Base-by-base conservation (phyloP, 805 yeast genomes). In the Wickerhamiella qilinensis region DNA sequence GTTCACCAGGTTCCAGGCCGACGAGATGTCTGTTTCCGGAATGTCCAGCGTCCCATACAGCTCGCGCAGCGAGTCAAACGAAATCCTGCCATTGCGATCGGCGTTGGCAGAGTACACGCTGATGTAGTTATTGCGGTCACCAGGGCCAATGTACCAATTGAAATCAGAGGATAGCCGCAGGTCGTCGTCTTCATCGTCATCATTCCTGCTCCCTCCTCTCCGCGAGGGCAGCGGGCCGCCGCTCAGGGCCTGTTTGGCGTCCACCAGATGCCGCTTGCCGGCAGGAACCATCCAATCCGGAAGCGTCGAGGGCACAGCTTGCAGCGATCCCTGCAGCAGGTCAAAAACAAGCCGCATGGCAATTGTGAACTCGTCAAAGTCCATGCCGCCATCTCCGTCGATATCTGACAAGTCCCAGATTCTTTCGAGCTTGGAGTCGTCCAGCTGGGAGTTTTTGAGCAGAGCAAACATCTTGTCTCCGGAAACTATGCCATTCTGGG, bases 301-400 rank as follows among this genome's bases (percentile, higher is more conserved):
- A 41, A 91, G 65, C 35, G 68, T 67, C 19, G 62, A 57, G 1
- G 98, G 98, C 4, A 86, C 64, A 16, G 63, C 58, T 15, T 66
- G 63, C 36, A 63, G 56, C 28, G 68, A 69, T 15, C 86, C 83
- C 57, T 91, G 86, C 39, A 91, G 88, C 55, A 79, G 58, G 55
- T 91, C 98, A 55, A 85, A 91, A 33, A 88, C 82, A 40, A 91
- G 68, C 48, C 97, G 70, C 99, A 91, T 91, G 38, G 96, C 88
- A 46, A 91, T 83, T 54, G 96, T 91, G 58, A 91, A 91, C 62
- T 91, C 99, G 60, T 91, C 99, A 57, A 91, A 91, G 59, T 91
- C 99, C 50, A 91, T 67, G 47, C 67, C 65, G 9, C 94, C 95
- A 58, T 91, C 98, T 33, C 75, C 73, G 58, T 91, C 98, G 40